Evolutionary conservation across 2,329 filamentous ascomycete species (phyloP), one percentile per base, ranked within the genome.

Genomic region (Phoma sp.): DNA sequence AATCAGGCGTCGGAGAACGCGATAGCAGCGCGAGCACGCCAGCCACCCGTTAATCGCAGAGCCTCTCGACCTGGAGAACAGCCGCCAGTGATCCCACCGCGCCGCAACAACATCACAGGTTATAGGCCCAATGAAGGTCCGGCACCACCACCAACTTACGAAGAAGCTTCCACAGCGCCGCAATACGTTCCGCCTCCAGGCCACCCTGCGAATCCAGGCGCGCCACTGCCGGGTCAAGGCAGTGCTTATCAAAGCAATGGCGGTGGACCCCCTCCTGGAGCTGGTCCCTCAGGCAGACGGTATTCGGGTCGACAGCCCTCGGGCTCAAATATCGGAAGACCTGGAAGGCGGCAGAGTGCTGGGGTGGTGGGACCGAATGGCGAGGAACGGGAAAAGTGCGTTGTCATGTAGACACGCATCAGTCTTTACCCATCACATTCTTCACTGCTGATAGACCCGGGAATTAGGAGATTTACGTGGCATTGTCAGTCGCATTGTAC

Each of bases 1-100:
- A 86, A 85, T 48, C 78, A 85, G 52, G 79, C 91, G 1, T 90
- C 87, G 0, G 87, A 89, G 66, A 85, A 87, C 57, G 90, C 83
- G 61, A 89, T 92, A 51, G 85, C 89, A 62, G 47, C 68, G 42
- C 67, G 66, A 47, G 59, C 62, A 33, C 66, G 59, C 42, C 49
- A 45, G 42, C 71, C 57, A 25, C 57, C 57, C 14, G 49, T 64
- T 52, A 57, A 73, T 62, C 59, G 62, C 53, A 66, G 65, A 38
- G 52, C 66, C 32, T 66, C 66, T 49, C 65, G 65, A 51, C 57
- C 56, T 30, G 64, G 61, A 40, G 75, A 76, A 56, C 66, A 65
- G n/a, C 71, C 77, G 17, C 80, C 81, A 0, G 59, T 73, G 0
- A 79, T 83, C 6, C 80, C 79, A 25, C 79, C 79, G 0, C 76